Percentiles rank a stretch among this genome's conserved stretches.
Conservation (phyloP, 495 filamentous ascomycete genomes). For the Aspergillus steynii region DNA sequence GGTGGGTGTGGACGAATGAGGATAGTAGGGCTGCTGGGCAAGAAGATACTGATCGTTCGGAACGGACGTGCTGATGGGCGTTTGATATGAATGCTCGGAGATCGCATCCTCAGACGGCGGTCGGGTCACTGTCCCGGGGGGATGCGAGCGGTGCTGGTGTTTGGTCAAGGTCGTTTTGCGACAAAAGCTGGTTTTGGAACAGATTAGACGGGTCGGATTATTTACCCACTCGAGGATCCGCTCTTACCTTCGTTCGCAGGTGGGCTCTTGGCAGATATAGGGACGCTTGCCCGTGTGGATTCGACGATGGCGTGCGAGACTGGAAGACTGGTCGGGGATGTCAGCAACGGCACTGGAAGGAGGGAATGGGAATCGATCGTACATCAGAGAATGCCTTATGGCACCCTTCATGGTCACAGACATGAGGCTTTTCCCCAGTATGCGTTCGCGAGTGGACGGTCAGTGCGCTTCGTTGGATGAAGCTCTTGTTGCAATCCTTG, state of each 20-base stretch:
- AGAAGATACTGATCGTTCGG: slow-evolving; percentile 43
- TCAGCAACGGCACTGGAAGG: slow-evolving; percentile 5
- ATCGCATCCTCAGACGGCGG: slow-evolving; percentile 43
- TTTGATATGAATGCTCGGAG: slow-evolving; percentile 43
- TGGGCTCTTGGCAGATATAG: slow-evolving; percentile 75
- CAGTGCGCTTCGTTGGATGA: slow-evolving; percentile 86
- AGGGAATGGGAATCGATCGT: slow-evolving; percentile 31
- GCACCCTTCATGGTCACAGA: slow-evolving; percentile 77
- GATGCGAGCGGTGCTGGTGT: slow-evolving; percentile 71
- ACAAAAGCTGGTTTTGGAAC: slow-evolving; percentile 63
- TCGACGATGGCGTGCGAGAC: slow-evolving; percentile 79
- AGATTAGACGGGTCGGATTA: slow-evolving; percentile 5
- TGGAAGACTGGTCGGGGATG: slow-evolving; percentile 64
- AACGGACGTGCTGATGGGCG: slow-evolving; percentile 20
- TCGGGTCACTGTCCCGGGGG: slow-evolving; percentile 53
- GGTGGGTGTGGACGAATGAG: slow-evolving; percentile 35
- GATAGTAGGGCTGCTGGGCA: slow-evolving; percentile 42
- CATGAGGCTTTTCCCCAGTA: slow-evolving; percentile 87
- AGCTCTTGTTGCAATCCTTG: slow-evolving; percentile 77
- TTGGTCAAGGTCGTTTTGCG: slow-evolving; percentile 88
- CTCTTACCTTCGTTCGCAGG: slow-evolving; percentile 77
- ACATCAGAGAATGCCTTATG: slow-evolving; percentile 87
- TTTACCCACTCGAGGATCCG: not conserved
- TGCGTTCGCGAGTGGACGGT: slow-evolving; percentile 86
- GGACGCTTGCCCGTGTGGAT: slow-evolving; percentile 85